Conservation (phyloP, 2,329 filamentous ascomycete species). For the Trichoderma breve region DNA sequence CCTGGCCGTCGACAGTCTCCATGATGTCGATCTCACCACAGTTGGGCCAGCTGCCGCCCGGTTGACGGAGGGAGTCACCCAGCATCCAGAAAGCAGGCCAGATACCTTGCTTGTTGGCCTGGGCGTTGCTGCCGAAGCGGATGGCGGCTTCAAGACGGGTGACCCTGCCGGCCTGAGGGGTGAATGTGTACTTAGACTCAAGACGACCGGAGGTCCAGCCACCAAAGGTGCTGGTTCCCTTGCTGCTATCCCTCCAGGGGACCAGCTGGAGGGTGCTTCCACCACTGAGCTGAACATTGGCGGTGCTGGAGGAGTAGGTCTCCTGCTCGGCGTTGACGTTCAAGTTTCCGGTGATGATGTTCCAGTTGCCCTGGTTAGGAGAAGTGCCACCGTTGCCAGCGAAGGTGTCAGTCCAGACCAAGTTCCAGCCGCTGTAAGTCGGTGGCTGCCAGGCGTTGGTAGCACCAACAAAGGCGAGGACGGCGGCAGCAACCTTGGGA, state of each 20-base stretch:
- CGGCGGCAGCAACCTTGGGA: constrained; percentile 21
- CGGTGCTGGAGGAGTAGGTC: constrained; percentile 45
- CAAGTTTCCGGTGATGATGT: constrained; percentile 40
- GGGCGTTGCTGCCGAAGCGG: constrained; percentile 44
- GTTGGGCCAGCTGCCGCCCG: constrained; percentile 48
- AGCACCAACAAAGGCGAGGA: constrained; percentile 33
- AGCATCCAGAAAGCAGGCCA: constrained; percentile 62
- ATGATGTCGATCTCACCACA: constrained; percentile 59
- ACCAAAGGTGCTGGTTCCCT: constrained; percentile 25
- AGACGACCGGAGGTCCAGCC: constrained; percentile 57
- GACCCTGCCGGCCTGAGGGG: constrained; percentile 44
- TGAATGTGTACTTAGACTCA: constrained; percentile 49
- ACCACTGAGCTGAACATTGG: constrained; percentile 52
- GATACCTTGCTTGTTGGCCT: constrained; percentile 49
- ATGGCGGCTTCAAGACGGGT: constrained; percentile 48
- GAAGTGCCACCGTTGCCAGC: constrained; percentile 35
- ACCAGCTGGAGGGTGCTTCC: constrained; percentile 51
- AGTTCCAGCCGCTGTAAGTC: constrained; percentile 38
- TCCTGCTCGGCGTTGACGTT: constrained; percentile 53
- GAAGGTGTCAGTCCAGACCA: constrained; percentile 47
- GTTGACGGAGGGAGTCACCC: constrained; percentile 46
- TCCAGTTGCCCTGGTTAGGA: constrained; percentile 41
- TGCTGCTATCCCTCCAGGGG: constrained; percentile 39
- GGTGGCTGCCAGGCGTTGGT: constrained; percentile 40
- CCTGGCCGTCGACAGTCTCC: constrained; percentile 53